Conservation (phyloP, 1,284 basidiomycete species). For the Moesziomyces aphidis region DNA sequence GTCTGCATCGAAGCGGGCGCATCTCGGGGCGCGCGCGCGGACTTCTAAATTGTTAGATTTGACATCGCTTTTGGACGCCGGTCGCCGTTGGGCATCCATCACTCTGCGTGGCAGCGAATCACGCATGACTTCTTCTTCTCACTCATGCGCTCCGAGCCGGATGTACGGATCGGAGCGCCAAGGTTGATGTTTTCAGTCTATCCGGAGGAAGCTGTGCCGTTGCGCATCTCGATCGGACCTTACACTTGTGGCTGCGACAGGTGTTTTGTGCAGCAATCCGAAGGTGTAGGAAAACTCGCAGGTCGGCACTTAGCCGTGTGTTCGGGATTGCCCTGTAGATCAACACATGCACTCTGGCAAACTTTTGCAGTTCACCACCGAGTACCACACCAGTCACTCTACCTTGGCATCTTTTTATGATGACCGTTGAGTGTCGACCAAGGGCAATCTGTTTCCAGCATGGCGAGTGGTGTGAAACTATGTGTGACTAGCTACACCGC, state of each 20-base stretch:
- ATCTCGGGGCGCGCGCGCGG: background rate
- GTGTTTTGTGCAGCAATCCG: no score
- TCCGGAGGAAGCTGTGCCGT: slow-evolving; percentile 12
- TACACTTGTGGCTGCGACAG: no score
- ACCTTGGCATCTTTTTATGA: background rate
- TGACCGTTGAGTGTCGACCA: background rate
- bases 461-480: background rate
- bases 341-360: slow-evolving; percentile 27
- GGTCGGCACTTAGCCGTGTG: slow-evolving; percentile 15
- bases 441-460: no score
- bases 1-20: background rate
- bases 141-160: no score
- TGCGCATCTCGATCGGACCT: slow-evolving; percentile 13
- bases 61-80: no score
- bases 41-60: background rate
- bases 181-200: slow-evolving; percentile 46
- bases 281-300: no score
- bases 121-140: no score
- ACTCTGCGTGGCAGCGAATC: no score
- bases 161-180: slow-evolving; percentile 31
- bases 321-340: slow-evolving; percentile 29
- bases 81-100: no score
- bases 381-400: slow-evolving; percentile 14
- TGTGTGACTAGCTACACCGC: slow-evolving; percentile 43
- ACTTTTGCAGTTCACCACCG: slow-evolving; percentile 24